Evolutionary conservation across 2,329 filamentous ascomycete genomes (phyloP).

Genomic region (Capronia coronata): DNA sequence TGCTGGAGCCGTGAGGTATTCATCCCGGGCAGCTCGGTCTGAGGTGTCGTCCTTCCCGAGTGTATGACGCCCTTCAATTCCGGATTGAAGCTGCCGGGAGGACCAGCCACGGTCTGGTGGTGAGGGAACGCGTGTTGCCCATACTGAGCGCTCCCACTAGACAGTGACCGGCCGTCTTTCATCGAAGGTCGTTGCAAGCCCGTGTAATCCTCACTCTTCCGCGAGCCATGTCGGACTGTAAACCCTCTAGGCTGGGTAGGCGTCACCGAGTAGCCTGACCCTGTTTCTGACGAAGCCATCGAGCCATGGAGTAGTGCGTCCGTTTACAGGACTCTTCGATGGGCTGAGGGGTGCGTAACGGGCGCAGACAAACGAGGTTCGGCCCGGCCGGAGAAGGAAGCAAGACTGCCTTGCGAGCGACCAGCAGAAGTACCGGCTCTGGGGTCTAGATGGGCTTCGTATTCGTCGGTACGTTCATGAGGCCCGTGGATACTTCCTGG

Average conservation of each 20-base stretch:
- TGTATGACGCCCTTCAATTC: slow-evolving; percentile 66
- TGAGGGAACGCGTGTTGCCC: slow-evolving; percentile 60
- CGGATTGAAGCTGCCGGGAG: slow-evolving; percentile 79
- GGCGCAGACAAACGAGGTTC: slow-evolving; percentile 5
- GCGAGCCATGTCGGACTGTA: slow-evolving; percentile 21
- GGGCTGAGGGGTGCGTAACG: not conserved
- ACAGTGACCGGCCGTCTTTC: slow-evolving; percentile 52
- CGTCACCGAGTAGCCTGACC: slow-evolving; percentile 31
- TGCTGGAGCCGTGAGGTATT: slow-evolving; percentile 14
- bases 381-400: slow-evolving; percentile 2
- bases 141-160: slow-evolving; percentile 55
- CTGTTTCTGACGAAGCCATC: slow-evolving; percentile 28
- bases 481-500: no score
- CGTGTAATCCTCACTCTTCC: slow-evolving; percentile 36
- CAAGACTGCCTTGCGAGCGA: not conserved
- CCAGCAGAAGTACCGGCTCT: not conserved
- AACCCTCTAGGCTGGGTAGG: slow-evolving; percentile 30
- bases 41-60: slow-evolving; percentile 55
- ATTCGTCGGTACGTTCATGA: not conserved
- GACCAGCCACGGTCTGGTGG: slow-evolving; percentile 49
- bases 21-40: slow-evolving; percentile 16
- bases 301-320: slow-evolving; percentile 25
- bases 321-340: slow-evolving; percentile 9
- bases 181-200: slow-evolving; percentile 28
- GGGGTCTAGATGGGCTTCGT: not conserved